Conservation (phyloP, 345 rosid species). For the Gossypium mustelinum region DNA sequence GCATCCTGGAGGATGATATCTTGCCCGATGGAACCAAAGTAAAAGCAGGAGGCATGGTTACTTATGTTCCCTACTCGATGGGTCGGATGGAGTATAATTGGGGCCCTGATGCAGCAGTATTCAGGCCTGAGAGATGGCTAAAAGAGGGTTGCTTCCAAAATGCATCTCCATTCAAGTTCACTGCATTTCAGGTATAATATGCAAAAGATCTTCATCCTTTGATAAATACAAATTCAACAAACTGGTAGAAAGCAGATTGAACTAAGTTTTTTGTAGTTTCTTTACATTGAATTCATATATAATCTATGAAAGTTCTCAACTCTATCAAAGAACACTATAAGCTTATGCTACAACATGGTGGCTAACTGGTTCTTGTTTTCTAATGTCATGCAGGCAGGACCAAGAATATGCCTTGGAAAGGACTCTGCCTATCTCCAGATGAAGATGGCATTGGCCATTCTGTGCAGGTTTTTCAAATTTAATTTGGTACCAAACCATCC, state of each 20-base stretch:
- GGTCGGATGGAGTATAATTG: constrained; percentile 92
- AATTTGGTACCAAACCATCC: constrained; percentile 68
- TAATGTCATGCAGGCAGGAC: constrained; percentile 42
- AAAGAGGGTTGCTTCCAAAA: constrained; percentile 81
- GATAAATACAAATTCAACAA: background rate
- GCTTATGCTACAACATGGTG: background rate
- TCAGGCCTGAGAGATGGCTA: constrained; percentile 93
- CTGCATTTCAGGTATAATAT: constrained; percentile 77
- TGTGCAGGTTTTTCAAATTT: constrained; percentile 75
- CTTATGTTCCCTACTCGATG: constrained; percentile 96
- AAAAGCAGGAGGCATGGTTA: constrained; percentile 97
- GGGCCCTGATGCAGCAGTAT: constrained; percentile 81
- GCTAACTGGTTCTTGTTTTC: constrained; percentile 3
- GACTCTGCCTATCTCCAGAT: constrained; percentile 97
- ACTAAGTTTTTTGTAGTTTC: background rate
- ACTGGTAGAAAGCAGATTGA: background rate
- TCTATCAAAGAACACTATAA: background rate
- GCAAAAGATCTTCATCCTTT: background rate
- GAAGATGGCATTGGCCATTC: constrained; percentile 83
- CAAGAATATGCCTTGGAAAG: constrained; percentile 88
- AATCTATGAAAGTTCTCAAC: background rate
- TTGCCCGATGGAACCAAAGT: constrained; percentile 89
- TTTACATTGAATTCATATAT: background rate
- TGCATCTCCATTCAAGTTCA: constrained; percentile 89
- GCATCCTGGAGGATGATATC: constrained; percentile 69